phyloP scores from a whole-genome alignment of 768 basidiomycete genomes.

The Hemileccinum rubropunctum region DNA sequence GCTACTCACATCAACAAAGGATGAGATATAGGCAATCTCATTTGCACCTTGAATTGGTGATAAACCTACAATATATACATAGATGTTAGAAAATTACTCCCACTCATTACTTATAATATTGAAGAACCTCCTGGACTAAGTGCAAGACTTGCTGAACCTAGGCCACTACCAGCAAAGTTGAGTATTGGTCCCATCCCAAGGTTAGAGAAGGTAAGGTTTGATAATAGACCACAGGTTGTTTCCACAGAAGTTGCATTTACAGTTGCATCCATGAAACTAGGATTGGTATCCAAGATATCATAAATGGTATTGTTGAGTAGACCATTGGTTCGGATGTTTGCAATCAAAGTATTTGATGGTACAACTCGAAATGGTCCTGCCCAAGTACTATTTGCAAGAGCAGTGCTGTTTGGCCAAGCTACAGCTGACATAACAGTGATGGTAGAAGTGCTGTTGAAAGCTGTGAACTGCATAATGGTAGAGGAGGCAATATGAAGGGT shows the following conservation, averaged over 20 bases:
- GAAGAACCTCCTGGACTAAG: background rate
- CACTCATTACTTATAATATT: too few species aligned
- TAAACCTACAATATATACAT: too few species aligned
- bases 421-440: background rate
- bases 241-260: slow-evolving; percentile 14
- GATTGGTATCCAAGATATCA: background rate
- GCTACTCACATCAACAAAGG: too few species aligned
- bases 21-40: too few species aligned
- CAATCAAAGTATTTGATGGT: background rate
- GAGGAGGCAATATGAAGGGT: slow-evolving; percentile 20
- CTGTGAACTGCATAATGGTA: slow-evolving; percentile 18
- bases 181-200: background rate
- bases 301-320: slow-evolving; percentile 11
- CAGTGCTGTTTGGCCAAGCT: slow-evolving; percentile 5
- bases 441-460: slow-evolving; percentile 5
- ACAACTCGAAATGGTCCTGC: background rate
- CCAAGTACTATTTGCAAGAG: slow-evolving; percentile 1
- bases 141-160: background rate
- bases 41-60: too few species aligned
- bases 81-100: too few species aligned
- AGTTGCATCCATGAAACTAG: background rate
- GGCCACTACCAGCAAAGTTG: background rate
- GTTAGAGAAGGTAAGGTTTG: slow-evolving; percentile 2
- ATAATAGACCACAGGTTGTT: slow-evolving; percentile 7
- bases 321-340: slow-evolving; percentile 2